Conservation (phyloP, 1,284 basidiomycete species). For the Neonothopanus nambi region DNA sequence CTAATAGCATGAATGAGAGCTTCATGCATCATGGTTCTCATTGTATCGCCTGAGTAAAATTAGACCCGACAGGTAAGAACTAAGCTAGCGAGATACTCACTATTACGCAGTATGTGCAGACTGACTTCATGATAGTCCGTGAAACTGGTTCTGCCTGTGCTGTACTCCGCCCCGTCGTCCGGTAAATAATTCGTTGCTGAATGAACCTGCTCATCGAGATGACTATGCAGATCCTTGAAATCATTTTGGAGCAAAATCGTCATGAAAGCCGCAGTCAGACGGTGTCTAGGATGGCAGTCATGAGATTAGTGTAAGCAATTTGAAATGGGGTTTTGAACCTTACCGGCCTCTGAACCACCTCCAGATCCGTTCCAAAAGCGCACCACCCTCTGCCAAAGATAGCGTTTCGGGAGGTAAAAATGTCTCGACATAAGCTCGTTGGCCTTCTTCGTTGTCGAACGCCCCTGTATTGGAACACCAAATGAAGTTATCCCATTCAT, state of each 20-base stretch:
- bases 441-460: too few relatives aligned
- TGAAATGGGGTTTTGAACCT: not conserved
- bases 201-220: not conserved
- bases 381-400: too few relatives aligned
- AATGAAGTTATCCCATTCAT: too few relatives aligned
- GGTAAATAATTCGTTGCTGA: not conserved
- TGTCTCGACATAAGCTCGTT: too few relatives aligned
- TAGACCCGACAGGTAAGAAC: not conserved
- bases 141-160: not conserved
- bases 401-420: too few relatives aligned
- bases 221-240: conserved; percentile 1
- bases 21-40: not conserved
- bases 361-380: conserved; percentile 13
- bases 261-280: conserved; percentile 5
- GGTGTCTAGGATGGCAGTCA: conserved; percentile 7
- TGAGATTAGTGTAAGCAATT: not conserved
- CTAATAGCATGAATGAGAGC: not conserved
- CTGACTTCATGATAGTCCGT: not conserved
- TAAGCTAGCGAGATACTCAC: not conserved
- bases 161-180: not conserved
- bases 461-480: too few relatives aligned
- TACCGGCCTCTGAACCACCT: conserved; percentile 13
- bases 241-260: not conserved
- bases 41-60: not conserved
- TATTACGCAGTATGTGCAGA: not conserved